Percentiles rank a stretch among this genome's conserved stretches.
These are phyloP conservation scores for Polytrichum commune DNA, from an alignment of 225 moss, liverwort and hornwort species.

Conservation along the genomic window DNA sequence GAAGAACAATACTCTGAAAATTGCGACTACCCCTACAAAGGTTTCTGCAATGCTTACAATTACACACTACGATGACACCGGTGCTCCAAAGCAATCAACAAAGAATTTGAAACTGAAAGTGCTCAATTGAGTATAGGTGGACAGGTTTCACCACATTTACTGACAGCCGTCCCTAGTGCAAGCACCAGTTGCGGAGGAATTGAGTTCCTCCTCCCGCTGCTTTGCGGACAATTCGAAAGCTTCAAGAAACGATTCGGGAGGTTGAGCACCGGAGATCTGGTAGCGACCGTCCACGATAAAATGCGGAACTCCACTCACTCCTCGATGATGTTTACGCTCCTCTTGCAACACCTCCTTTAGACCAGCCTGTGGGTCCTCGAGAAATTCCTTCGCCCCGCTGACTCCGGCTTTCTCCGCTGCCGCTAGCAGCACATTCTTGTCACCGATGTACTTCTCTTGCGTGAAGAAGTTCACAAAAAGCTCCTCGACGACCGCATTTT, in stretches of 20 bases:
- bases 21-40: too few species aligned
- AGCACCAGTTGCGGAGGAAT: slow-evolving; percentile 11
- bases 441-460: slow-evolving; percentile 76
- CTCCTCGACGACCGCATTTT: slow-evolving; percentile 73
- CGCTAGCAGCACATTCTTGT: slow-evolving; percentile 53
- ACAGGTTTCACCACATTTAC: slow-evolving; percentile 4
- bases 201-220: slow-evolving; percentile 20
- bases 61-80: too few species aligned
- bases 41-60: too few species aligned
- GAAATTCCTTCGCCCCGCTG: slow-evolving; percentile 39
- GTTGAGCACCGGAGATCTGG: slow-evolving; percentile 77
- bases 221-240: slow-evolving; percentile 46
- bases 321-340: slow-evolving; percentile 42
- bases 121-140: too few species aligned
- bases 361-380: slow-evolving; percentile 56
- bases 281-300: slow-evolving; percentile 64
- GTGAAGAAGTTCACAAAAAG: slow-evolving; percentile 69
- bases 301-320: slow-evolving; percentile 76
- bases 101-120: too few species aligned
- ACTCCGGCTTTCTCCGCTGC: slow-evolving; percentile 76
- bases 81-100: too few species aligned
- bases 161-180: slow-evolving; percentile 28
- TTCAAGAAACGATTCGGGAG: slow-evolving; percentile 55
- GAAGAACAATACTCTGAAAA: too few species aligned
- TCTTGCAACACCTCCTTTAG: slow-evolving; percentile 62